Percentiles rank a stretch among this genome's conserved stretches.
These are phyloP conservation scores for Rhodamnia argentea DNA, from an alignment of 345 rosid species.

Conservation along the genomic window DNA sequence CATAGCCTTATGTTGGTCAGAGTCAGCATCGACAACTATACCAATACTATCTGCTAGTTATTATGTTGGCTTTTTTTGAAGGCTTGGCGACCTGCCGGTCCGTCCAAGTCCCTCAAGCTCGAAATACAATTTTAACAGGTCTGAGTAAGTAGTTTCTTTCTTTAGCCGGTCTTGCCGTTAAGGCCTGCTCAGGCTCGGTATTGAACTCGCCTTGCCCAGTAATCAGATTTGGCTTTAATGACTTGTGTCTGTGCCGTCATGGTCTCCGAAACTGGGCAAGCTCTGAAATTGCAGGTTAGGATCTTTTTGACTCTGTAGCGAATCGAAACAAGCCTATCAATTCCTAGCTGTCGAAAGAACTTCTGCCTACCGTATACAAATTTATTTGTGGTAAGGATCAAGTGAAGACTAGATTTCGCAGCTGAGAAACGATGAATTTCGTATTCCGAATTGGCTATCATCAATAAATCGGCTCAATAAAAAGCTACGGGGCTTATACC, in stretches of 20 bases:
- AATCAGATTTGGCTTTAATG: neutral
- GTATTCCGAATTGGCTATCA: neutral
- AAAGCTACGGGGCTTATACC: neutral
- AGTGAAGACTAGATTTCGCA: neutral
- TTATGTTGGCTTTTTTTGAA: too few species aligned
- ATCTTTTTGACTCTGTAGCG: too few species aligned
- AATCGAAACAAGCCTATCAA: too few species aligned
- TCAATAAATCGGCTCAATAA: neutral
- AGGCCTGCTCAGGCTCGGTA: neutral
- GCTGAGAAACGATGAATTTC: neutral
- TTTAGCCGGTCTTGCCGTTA: neutral
- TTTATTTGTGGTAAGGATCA: neutral
- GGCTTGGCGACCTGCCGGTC: too few species aligned
- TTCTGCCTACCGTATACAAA: neutral
- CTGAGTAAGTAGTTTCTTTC: neutral
- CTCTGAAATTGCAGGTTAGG: too few species aligned
- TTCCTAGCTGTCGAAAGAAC: too few species aligned
- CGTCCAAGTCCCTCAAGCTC: too few species aligned
- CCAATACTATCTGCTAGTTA: too few species aligned
- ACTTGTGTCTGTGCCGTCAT: neutral
- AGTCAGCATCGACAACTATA: too few species aligned
- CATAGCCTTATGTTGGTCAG: too few species aligned
- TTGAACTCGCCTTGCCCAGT: neutral
- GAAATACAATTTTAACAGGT: neutral
- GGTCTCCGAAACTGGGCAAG: too few species aligned